Percentiles rank a stretch among this genome's conserved stretches.
These are phyloP conservation scores for Hyaloscypha variabilis DNA, from an alignment of 495 filamentous ascomycete genomes.

Conservation along the genomic window DNA sequence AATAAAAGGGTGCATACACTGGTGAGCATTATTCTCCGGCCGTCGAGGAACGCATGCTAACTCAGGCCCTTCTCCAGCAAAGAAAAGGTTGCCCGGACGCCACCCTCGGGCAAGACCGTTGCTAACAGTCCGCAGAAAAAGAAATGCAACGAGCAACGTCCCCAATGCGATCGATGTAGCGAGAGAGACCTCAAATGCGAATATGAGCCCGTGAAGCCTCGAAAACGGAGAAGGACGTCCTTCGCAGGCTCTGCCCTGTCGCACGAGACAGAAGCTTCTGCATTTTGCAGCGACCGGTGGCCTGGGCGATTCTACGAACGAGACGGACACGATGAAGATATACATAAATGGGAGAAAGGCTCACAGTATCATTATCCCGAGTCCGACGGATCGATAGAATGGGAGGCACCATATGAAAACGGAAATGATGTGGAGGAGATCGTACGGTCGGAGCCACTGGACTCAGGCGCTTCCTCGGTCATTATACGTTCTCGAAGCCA, in stretches of 20 bases:
- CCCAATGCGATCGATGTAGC: constrained; percentile 57
- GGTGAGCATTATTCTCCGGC: constrained; percentile 43
- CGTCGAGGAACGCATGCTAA: not conserved
- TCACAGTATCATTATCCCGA: constrained; percentile 18
- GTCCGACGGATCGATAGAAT: constrained; percentile 18
- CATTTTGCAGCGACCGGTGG: constrained; percentile 24
- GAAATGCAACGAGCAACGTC: constrained; percentile 65
- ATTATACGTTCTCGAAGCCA: constrained; percentile 26
- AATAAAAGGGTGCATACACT: constrained; percentile 55
- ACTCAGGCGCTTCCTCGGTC: not conserved
- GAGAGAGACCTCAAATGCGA: constrained; percentile 55
- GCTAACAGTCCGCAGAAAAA: constrained; percentile 52
- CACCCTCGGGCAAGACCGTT: constrained; percentile 1
- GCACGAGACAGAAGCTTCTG: constrained; percentile 12
- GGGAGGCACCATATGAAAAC: constrained; percentile 12
- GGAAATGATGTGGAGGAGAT: constrained; percentile 29
- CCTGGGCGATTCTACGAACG: constrained; percentile 24
- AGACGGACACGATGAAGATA: constrained; percentile 1
- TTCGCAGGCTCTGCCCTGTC: constrained; percentile 22
- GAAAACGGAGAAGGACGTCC: constrained; percentile 47
- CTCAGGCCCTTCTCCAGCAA: constrained; percentile 40
- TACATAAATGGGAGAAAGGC: constrained; percentile 24
- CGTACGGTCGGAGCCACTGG: constrained; percentile 13
- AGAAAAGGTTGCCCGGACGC: constrained; percentile 43
- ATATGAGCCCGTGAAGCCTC: constrained; percentile 60